A percentile compares a stretch with the other conserved stretches of the same genome.
Evolutionary conservation across 805 yeast genomes (phyloP).

Genomic region (Zygosaccharomyces gambellarensis): DNA sequence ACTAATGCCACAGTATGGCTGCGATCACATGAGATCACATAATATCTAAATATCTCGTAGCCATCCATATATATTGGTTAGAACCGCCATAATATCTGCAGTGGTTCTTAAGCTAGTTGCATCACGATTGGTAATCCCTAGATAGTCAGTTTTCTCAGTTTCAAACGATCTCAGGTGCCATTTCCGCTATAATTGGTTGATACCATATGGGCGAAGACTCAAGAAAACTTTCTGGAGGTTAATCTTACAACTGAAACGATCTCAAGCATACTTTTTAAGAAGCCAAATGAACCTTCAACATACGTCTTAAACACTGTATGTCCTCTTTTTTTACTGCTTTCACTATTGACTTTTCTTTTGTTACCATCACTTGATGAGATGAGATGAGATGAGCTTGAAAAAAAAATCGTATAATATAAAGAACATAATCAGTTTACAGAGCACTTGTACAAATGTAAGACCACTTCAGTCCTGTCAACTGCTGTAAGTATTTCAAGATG

Average conservation of each 20-base stretch:
- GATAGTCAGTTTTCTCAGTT: too few species aligned
- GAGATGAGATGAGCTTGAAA: conserved; percentile 2
- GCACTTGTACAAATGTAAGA: neutral
- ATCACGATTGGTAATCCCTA: too few species aligned
- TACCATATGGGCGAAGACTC: too few species aligned
- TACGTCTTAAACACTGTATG: neutral
- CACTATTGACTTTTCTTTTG: neutral
- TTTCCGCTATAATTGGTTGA: too few species aligned
- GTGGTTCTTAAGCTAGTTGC: too few species aligned
- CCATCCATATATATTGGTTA: too few species aligned
- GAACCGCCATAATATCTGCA: too few species aligned
- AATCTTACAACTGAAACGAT: too few species aligned
- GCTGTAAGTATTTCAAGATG: conserved; percentile 33
- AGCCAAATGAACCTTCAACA: neutral
- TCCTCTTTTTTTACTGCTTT: neutral
- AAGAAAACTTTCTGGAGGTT: too few species aligned
- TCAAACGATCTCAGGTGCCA: too few species aligned
- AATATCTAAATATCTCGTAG: neutral
- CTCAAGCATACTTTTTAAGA: neutral
- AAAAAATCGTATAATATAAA: conserved; percentile 5
- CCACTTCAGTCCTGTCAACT: neutral
- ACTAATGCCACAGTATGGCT: neutral
- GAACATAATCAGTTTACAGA: neutral
- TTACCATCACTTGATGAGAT: conserved; percentile 5
- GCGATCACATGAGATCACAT: neutral